Conservation (phyloP, 2,329 filamentous ascomycete genomes). For the Clonostachys solani region DNA sequence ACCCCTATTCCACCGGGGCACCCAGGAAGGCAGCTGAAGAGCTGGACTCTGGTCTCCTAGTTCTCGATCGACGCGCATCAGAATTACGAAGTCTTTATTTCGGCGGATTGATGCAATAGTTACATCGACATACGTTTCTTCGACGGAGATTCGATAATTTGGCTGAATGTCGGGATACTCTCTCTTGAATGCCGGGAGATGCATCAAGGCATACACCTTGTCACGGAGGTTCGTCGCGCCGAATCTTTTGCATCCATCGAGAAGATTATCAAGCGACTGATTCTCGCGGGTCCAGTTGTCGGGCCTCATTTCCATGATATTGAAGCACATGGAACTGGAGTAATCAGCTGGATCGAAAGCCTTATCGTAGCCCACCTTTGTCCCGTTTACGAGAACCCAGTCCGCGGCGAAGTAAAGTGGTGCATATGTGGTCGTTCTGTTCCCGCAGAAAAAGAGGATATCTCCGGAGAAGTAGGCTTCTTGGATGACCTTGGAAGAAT, state of each 20-base stretch:
- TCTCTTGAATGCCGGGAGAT: background rate
- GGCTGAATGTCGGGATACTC: background rate
- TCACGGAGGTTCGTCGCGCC: background rate
- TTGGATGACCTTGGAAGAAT: background rate
- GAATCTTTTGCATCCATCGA: background rate
- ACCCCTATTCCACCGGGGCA: background rate
- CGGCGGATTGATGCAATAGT: background rate
- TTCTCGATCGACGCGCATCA: background rate
- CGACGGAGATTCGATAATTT: background rate
- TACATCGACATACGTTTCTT: background rate
- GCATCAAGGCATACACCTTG: background rate
- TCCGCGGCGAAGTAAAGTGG: background rate
- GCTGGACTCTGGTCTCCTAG: too few species aligned
- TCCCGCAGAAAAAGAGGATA: background rate
- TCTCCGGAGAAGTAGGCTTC: background rate
- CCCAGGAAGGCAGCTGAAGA: background rate
- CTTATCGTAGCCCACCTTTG: background rate
- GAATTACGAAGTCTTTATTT: background rate
- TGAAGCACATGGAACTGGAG: background rate
- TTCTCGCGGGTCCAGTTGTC: background rate
- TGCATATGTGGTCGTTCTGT: background rate
- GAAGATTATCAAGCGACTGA: background rate
- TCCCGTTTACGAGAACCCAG: background rate
- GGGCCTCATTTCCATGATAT: background rate
- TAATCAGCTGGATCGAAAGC: background rate